Conservation (phyloP, 2,329 filamentous ascomycete genomes). For the Aspergillus neotritici region DNA sequence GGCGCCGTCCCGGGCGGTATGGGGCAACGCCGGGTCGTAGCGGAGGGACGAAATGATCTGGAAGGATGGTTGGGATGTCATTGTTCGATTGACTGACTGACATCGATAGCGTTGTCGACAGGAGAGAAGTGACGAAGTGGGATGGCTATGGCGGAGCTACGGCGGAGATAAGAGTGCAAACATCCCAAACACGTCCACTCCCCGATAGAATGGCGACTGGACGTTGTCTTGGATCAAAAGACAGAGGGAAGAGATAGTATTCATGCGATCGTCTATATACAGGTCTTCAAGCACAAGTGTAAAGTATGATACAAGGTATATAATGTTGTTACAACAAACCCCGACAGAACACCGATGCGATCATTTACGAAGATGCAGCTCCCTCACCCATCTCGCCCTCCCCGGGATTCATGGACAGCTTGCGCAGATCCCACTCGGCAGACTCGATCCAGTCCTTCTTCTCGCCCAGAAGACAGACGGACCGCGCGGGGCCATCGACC, state of each 20-base stretch:
- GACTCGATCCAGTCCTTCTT: conserved; percentile 66
- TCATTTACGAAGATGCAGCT: too few species aligned
- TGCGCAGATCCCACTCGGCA: conserved; percentile 68
- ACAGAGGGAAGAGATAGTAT: background rate
- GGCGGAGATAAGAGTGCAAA: conserved; percentile 18
- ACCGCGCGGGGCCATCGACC: conserved; percentile 59
- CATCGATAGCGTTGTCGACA: background rate
- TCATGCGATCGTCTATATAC: too few species aligned
- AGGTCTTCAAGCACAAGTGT: too few species aligned
- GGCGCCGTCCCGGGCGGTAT: conserved; percentile 22
- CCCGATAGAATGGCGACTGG: too few species aligned
- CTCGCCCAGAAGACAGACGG: conserved; percentile 72
- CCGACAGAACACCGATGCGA: conserved; percentile 3
- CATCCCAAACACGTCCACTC: background rate
- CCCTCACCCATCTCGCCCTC: too few species aligned
- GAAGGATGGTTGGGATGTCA: conserved; percentile 39
- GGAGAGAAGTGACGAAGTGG: conserved; percentile 4
- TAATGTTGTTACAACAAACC: too few species aligned
- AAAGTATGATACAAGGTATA: too few species aligned
- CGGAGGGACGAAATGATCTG: conserved; percentile 66
- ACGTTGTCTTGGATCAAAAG: background rate
- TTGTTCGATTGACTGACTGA: conserved; percentile 13
- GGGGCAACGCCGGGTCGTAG: conserved; percentile 57
- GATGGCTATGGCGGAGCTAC: conserved; percentile 13
- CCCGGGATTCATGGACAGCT: conserved; percentile 57